Evolutionary conservation across 495 filamentous ascomycete genomes (phyloP).

Genomic region (Xylaria flabelliformis): DNA sequence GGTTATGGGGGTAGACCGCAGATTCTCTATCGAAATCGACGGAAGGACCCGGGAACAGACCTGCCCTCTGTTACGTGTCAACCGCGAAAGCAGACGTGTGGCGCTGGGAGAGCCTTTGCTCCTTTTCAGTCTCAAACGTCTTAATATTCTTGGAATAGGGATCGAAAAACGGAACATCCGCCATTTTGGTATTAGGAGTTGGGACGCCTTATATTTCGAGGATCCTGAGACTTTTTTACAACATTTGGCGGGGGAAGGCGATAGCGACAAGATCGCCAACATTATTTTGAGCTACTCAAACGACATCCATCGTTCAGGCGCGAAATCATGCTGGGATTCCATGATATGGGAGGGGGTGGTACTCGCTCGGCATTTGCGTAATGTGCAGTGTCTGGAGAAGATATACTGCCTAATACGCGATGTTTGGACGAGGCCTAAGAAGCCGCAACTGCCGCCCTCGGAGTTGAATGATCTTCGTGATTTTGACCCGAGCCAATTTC

Average conservation of each 20-base stretch:
- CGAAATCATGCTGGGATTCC: neutral
- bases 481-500: neutral
- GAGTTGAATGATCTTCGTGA: neutral
- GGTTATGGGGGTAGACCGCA: neutral
- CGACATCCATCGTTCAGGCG: no score
- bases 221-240: no score
- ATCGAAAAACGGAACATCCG: no score
- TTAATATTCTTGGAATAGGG: no score
- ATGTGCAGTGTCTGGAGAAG: neutral
- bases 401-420: neutral
- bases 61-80: conserved; percentile 2
- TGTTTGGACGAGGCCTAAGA: no score
- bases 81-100: neutral
- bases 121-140: neutral
- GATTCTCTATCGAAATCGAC: neutral
- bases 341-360: neutral
- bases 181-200: neutral
- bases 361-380: neutral
- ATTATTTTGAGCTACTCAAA: neutral
- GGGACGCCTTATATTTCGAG: neutral
- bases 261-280: conserved; percentile 3
- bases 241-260: no score
- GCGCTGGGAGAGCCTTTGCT: neutral
- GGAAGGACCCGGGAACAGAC: neutral
- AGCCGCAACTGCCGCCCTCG: neutral